Evolutionary conservation across 352 stramenopile species (phyloP).

Genomic region (Pythium plurisporium): DNA sequence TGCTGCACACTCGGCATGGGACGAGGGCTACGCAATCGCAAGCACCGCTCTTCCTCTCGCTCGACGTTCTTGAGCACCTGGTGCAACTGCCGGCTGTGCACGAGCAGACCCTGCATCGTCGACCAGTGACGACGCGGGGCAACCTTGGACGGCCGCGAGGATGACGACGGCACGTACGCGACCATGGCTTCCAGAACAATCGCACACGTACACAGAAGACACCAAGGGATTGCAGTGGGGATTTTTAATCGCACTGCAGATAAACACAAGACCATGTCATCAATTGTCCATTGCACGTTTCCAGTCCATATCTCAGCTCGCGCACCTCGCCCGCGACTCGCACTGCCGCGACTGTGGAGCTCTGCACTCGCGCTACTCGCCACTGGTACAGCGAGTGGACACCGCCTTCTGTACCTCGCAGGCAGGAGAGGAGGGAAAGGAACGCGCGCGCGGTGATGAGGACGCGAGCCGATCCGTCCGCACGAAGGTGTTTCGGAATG

Average conservation of each 20-base stretch:
- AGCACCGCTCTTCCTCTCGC: background rate
- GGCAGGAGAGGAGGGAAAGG: too few species aligned
- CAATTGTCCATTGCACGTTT: background rate
- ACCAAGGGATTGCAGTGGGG: too few species aligned
- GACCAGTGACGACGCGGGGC: constrained; percentile 16
- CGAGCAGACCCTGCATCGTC: constrained; percentile 17
- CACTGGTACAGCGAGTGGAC: background rate
- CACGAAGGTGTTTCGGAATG: too few species aligned
- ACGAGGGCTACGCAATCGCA: constrained; percentile 5
- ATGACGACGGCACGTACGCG: constrained; percentile 1
- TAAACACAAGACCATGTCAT: background rate
- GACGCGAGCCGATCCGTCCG: too few species aligned
- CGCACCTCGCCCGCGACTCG: constrained; percentile 3
- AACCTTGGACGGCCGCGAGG: constrained; percentile 15
- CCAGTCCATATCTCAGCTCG: background rate
- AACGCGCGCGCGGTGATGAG: too few species aligned
- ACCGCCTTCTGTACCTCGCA: too few species aligned
- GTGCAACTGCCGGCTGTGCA: constrained; percentile 21
- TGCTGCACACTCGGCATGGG: background rate
- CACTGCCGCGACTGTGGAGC: background rate
- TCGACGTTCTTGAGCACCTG: constrained; percentile 10
- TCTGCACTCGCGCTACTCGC: background rate
- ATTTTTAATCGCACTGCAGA: background rate
- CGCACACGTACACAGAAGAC: background rate
- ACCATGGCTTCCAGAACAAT: constrained; percentile 2